Evolutionary conservation across 2,329 filamentous ascomycete species (phyloP), one percentile per base, ranked within the genome.

Genomic region (Hawksworthiomyces lignivorus): DNA sequence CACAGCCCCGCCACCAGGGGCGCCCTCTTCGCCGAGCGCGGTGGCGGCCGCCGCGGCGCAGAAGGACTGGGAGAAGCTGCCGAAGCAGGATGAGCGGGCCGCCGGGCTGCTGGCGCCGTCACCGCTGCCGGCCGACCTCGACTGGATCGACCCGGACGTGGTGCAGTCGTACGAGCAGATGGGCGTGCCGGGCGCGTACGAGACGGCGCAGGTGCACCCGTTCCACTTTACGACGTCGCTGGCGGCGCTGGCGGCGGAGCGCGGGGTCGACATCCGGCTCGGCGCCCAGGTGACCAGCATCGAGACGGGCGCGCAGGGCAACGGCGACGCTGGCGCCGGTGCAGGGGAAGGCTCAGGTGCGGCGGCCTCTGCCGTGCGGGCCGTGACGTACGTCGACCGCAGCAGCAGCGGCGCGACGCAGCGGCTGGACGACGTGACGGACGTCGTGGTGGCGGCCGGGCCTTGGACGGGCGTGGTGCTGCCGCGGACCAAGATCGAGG

Each of bases 151-250:
- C 39, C 64, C 73, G 2, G 76, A 81, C 5, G 66, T 80, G 3
- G 64, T 94, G 18, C 66, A 68, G 40, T 69, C 70, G 17, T 97
- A 94, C 62, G 78, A 86, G 26, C 79, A 83, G 56, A 96, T 97
- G 87, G 87, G 87, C 19, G 51, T 57, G 2, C 65, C 67, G 3
- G 81, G 78, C 3, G 77, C 80, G 1, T 74, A 73, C 2, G 85
- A 87, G 47, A 97, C 92, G 2, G 86, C 92, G 0, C 92, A 98
- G 62, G 90, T 97, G 3, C 90, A 98, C 55, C 92, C 92, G 0
- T 85, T 82, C 48, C 80, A 87, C 33, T 97, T 98, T 57, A 97
- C 92, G 1, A 90, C 78, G 0, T 72, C 80, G 14, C 94, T 97
- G 62, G 86, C 85, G 5, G 68, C 77, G 31, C 70, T 96, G 11